Base-by-base conservation (phyloP, 2,329 filamentous ascomycete genomes). In the Verticillium dahliae region DNA sequence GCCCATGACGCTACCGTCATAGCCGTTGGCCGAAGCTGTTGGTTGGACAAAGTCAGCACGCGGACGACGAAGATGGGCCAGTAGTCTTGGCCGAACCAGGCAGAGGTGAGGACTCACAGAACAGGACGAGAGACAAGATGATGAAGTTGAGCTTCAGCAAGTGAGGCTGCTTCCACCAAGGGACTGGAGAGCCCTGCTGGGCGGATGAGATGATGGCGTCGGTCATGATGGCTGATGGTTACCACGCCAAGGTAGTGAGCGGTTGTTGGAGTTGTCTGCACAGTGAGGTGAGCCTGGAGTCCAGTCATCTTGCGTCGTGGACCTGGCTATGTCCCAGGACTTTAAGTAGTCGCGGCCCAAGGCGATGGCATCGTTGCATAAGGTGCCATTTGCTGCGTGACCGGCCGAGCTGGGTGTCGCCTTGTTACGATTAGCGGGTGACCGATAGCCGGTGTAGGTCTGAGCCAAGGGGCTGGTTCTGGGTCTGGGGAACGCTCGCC, bases 121-220 rank as follows among this genome's bases (percentile, higher is more conserved):
- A 72, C 33, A 75, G 4, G 58, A 63, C 72, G 67, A 5, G 67
- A 15, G 10, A 75, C 65, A 13, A 71, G 67, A 65, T 77, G 73
- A 5, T 78, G 11, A 80, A 66, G 60, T 81, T 81, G 10, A 81
- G 72, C 41, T 72, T 69, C 7, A 80, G 65, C 1, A 82, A 68
- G 69, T 80, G 77, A 1, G 73, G 69, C 4, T 72, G 68, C 15
- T 73, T 71, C 61, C 74, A 80, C 79, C 80, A 81, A 27, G 72
- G 71, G 45, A 70, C 72, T 41, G 70, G 65, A 58, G 77, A 71
- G 45, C 45, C 45, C n/a, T 50, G 45, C n/a, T n/a, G n/a, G 45
- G 45, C 45, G 45, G 45, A 27, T 5, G n/a, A 22, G 45, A 50
- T 50, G 45, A 50, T 50, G 18, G 45, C 18, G 45, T 50, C 45